These are phyloP conservation scores for Mucor velutinosus DNA, from an alignment of 371 early-diverging fungal genomes.

Conservation along the genomic window DNA sequence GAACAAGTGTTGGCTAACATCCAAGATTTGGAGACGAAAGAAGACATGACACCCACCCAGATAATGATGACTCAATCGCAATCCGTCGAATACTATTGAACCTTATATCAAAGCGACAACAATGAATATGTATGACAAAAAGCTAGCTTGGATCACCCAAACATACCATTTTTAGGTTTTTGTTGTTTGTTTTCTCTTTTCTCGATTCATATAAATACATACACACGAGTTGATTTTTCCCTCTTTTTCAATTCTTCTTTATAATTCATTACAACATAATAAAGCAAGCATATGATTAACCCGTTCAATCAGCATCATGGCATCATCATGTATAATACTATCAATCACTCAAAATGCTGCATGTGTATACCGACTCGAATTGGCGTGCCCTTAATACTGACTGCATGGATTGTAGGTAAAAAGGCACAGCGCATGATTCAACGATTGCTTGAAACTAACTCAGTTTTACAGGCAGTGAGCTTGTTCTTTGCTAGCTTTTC, in stretches of 20 bases:
- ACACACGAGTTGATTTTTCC: not conserved
- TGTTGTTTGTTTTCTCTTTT: not conserved
- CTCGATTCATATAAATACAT: not conserved
- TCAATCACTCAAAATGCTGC: not conserved
- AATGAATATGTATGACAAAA: constrained; percentile 4
- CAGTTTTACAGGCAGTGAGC: constrained; percentile 15
- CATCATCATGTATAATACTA: not conserved
- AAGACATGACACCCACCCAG: not conserved
- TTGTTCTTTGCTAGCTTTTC: constrained; percentile 26
- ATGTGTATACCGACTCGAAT: not conserved
- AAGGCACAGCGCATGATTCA: not conserved
- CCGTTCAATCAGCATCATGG: constrained; percentile 6
- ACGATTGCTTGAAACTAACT: too few relatives aligned
- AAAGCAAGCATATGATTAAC: not conserved
- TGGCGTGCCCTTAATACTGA: constrained; percentile 4
- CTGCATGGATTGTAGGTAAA: constrained; percentile 20
- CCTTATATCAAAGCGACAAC: not conserved
- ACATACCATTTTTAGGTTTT: not conserved
- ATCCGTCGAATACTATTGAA: not conserved
- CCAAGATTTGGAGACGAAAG: not conserved
- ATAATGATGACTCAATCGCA: not conserved
- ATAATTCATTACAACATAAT: not conserved
- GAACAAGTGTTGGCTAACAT: not conserved
- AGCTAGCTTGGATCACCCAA: not conserved
- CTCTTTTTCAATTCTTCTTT: not conserved